Evolutionary conservation across 164 flowering plant species (phyloP), one percentile per base, ranked within the genome.

Genomic region (Cinnamomum micranthum): DNA sequence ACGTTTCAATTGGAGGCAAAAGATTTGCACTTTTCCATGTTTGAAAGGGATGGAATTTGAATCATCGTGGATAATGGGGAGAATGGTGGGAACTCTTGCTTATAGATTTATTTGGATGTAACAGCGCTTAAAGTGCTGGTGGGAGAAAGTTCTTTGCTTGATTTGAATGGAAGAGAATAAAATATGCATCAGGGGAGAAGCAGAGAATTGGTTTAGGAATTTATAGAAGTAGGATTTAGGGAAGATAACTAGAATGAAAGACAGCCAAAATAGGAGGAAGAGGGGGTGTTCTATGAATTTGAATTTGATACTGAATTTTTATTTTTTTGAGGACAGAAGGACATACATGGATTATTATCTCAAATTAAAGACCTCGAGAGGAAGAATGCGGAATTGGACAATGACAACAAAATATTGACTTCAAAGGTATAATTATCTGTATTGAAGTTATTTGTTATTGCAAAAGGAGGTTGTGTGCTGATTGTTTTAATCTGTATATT

Each of bases 311-410:
- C 25, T 67, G 50, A 67, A 67, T 31, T 28, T 28, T 31, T 67
- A 31, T 0, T 67, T 4, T 31, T 31, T 7, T 19, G 47, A 67
- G n/a, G 23, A 41, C 88, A 88, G 97, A 84, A 79, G 19, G 98
- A 94, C 83, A 75, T 92, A 35, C 74, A 85, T 79, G 88, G 88
- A 68, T 81, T 94, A 74, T 84, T 92, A 35, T 83, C 91, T 60
- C 94, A 90, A 79, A 75, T 92, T 35, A 84, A 85, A 75, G 90
- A 87, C 25, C 74, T 91, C 65, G 92, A 87, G 73, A 86, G 68
- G 75, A 90, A 77, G 86, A 91, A 91, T 79, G 76, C 76, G 0
- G 90, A 88, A 70, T 76, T 92, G 81, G 92, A 88, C 69, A 89
- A 88, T 74, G 85, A 89, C 33, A 95, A 91, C 78, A 86, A 71